phyloP scores from a whole-genome alignment of 306 rosid species.

The Prunus dulcis region DNA sequence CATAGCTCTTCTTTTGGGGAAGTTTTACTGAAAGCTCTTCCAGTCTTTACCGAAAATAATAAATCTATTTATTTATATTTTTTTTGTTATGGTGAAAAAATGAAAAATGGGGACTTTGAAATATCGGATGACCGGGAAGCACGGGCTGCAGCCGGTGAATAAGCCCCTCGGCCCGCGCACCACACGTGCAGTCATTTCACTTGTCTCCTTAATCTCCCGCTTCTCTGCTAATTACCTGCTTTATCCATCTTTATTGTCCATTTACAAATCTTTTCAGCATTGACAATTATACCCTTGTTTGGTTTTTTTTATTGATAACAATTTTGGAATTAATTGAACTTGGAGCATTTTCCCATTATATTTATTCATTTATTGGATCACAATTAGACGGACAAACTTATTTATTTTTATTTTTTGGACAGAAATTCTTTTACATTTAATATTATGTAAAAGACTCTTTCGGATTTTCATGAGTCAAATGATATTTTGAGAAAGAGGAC shows the following conservation, averaged over 20 bases:
- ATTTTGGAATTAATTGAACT: too few relatives aligned
- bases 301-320: too few relatives aligned
- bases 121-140: constrained; percentile 36
- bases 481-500: not conserved
- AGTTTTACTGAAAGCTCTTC: constrained; percentile 20
- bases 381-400: too few relatives aligned
- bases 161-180: constrained; percentile 45
- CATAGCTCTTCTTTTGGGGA: constrained; percentile 46
- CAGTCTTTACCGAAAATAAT: not conserved
- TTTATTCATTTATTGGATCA: too few relatives aligned
- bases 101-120: constrained; percentile 1
- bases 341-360: too few relatives aligned
- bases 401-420: too few relatives aligned
- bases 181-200: constrained; percentile 55
- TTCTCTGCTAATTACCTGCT: not conserved
- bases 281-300: constrained; percentile 16
- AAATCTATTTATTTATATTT: not conserved
- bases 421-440: too few relatives aligned
- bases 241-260: not conserved
- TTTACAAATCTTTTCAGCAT: not conserved
- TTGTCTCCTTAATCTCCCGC: constrained; percentile 31
- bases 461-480: not conserved
- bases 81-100: not conserved
- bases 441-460: not conserved
- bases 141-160: constrained; percentile 46